Conservation (phyloP, 2,329 filamentous ascomycete species). For the Lasiodiplodia hormozganensis region DNA sequence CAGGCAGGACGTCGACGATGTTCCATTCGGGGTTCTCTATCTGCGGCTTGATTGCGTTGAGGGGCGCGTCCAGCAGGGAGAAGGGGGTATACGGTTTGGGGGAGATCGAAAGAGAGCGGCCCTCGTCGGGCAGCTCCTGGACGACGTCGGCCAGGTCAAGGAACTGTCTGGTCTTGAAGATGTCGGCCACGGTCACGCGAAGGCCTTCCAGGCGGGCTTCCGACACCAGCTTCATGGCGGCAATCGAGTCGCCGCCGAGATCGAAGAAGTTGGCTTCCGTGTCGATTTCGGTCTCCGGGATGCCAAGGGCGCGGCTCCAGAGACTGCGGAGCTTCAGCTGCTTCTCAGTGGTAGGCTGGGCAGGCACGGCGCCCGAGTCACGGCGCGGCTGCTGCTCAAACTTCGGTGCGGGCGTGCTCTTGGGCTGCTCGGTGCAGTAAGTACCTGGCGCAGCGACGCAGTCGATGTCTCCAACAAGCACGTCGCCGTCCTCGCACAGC, state of each 20-base stretch:
- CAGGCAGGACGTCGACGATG: slow-evolving; percentile 64
- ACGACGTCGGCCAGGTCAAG: slow-evolving; percentile 59
- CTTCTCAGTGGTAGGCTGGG: slow-evolving; percentile 32
- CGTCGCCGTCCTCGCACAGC: slow-evolving; percentile 43
- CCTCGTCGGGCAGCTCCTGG: slow-evolving; percentile 47
- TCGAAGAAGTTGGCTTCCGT: slow-evolving; percentile 52
- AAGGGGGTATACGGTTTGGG: slow-evolving; percentile 54
- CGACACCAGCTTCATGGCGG: slow-evolving; percentile 54
- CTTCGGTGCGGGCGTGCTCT: slow-evolving; percentile 40
- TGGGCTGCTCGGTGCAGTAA: slow-evolving; percentile 53
- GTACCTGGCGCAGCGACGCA: slow-evolving; percentile 48
- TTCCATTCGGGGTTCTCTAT: slow-evolving; percentile 60
- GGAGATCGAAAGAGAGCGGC: slow-evolving; percentile 33
- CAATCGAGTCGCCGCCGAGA: slow-evolving; percentile 55
- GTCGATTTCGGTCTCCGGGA: slow-evolving; percentile 44
- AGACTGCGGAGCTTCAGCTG: slow-evolving; percentile 38
- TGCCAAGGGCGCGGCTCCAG: slow-evolving; percentile 39
- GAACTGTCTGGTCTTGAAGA: slow-evolving; percentile 53
- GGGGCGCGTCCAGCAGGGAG: slow-evolving; percentile 52
- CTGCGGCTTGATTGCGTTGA: slow-evolving; percentile 56
- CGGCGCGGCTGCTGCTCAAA: slow-evolving; percentile 32
- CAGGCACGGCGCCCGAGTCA: neutral
- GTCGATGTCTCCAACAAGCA: slow-evolving; percentile 44
- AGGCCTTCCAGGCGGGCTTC: slow-evolving; percentile 45
- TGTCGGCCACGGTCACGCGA: slow-evolving; percentile 50